phyloP scores from a whole-genome alignment of 1,139 yeast genomes.

The Candida sojae region DNA sequence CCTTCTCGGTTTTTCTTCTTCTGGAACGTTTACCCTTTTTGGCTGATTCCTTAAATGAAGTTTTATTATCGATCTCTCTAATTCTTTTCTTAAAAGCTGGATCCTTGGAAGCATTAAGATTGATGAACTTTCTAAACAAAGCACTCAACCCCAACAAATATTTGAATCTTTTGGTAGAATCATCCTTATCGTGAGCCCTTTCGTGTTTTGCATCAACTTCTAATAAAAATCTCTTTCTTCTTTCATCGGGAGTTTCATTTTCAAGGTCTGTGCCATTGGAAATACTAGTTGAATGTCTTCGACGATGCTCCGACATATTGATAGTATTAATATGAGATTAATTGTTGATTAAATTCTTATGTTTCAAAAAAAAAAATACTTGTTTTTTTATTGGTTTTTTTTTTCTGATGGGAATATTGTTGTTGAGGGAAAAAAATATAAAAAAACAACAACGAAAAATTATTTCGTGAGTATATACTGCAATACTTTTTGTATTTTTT shows the following conservation, averaged over 20 bases:
- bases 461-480: constrained; percentile 1
- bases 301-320: constrained; percentile 8
- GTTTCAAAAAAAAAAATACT: too few relatives aligned
- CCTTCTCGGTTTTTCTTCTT: constrained; percentile 78
- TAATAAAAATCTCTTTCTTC: constrained; percentile 51
- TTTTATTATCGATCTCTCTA: constrained; percentile 43
- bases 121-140: constrained; percentile 85
- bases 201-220: constrained; percentile 56
- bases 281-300: constrained; percentile 4
- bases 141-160: constrained; percentile 83
- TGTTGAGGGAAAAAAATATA: not conserved
- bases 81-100: constrained; percentile 56
- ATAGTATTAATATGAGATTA: not conserved
- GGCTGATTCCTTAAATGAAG: constrained; percentile 22
- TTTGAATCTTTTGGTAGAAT: constrained; percentile 77
- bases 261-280: not conserved
- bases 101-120: constrained; percentile 76
- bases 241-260: constrained; percentile 33
- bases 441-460: too few relatives aligned
- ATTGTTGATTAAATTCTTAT: not conserved
- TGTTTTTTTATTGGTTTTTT: not conserved
- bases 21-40: constrained; percentile 18
- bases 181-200: constrained; percentile 58
- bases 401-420: not conserved
- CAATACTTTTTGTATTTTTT: not conserved